Evolutionary conservation across 1,284 basidiomycete genomes (phyloP), one percentile per base, ranked within the genome.

Genomic region (Tausonia pullulans): DNA sequence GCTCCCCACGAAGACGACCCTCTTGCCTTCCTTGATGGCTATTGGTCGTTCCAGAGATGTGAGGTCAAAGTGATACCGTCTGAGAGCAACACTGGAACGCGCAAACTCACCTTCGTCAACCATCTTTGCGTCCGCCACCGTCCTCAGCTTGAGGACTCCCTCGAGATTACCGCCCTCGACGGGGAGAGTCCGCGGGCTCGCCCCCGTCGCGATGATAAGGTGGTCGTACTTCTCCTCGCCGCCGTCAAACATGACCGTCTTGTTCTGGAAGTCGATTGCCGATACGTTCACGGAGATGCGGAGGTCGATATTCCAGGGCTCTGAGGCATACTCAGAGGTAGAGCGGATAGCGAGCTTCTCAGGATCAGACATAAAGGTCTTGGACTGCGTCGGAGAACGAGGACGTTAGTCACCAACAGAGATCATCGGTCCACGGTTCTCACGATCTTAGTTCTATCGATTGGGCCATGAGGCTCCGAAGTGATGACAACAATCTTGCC

Each of bases 1-100:
- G 46, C 86, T 88, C 1, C 93, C 93, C 68, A 96, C 87, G 46
- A 96, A 83, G 46, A 93, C 89, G 58, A 90, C 76, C 62, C 84
- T 82, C 71, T 89, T 87, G 43, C 87, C 87, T 71, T 87, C 84
- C 49, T 69, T 71, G 61, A 76, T 68, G 13, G 69, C 68, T 68
- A 50, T 4, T 16, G 14, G 7, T n/a, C 27, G 27, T 27, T 27
- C 9, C 5, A 49, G 50, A 55, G 4, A 64, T 41, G 43, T 16
- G 5, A 53, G 43, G 13, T 3, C 14, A 14, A 51, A 69, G 43
- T 6, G 40, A 43, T 39, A 14, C 55, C 51, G 7, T 16, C 40
- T 50, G 5, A 54, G 13, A 10, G 10, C 44, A 14, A 10, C 44
- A 62, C 5, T 68, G 44, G 40, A 40, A 64, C 51, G 27, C 40